phyloP scores from a whole-genome alignment of 768 basidiomycete genomes.

The Austroboletus eburneus region DNA sequence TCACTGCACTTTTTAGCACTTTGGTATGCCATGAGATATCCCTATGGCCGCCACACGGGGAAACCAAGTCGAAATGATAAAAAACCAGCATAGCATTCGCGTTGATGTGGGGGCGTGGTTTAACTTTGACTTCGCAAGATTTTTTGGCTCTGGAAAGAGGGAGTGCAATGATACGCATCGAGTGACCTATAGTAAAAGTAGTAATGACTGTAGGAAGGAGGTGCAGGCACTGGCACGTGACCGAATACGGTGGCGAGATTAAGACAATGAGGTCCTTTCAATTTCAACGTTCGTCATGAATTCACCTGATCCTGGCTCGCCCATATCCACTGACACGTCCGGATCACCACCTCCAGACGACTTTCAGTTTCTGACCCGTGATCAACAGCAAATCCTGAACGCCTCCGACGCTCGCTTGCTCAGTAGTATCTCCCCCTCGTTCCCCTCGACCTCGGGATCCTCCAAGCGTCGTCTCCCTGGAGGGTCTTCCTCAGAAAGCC shows the following conservation, averaged over 20 bases:
- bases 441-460: constrained; percentile 25
- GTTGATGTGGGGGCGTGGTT: constrained; percentile 6
- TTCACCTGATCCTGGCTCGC: constrained; percentile 36
- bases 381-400: constrained; percentile 24
- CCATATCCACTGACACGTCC: constrained; percentile 35
- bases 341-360: constrained; percentile 36
- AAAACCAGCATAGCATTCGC: constrained; percentile 32
- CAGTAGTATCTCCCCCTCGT: constrained; percentile 16
- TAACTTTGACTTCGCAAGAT: constrained; percentile 6
- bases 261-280: too few relatives aligned
- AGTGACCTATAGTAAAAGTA: too few relatives aligned
- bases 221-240: too few relatives aligned
- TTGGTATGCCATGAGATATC: constrained; percentile 21
- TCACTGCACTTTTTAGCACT: constrained; percentile 43
- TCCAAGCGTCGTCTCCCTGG: constrained; percentile 52
- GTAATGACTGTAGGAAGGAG: too few relatives aligned
- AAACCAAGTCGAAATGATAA: constrained; percentile 37
- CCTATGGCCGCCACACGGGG: constrained; percentile 31
- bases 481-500: constrained; percentile 40
- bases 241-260: too few relatives aligned
- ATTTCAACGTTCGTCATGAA: constrained; percentile 33
- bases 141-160: constrained; percentile 33
- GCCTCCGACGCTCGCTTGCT: constrained; percentile 19
- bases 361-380: constrained; percentile 28
- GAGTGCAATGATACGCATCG: constrained; percentile 47